Conservation (phyloP, 2,329 filamentous ascomycete genomes). For the Scedosporium apiospermum region DNA sequence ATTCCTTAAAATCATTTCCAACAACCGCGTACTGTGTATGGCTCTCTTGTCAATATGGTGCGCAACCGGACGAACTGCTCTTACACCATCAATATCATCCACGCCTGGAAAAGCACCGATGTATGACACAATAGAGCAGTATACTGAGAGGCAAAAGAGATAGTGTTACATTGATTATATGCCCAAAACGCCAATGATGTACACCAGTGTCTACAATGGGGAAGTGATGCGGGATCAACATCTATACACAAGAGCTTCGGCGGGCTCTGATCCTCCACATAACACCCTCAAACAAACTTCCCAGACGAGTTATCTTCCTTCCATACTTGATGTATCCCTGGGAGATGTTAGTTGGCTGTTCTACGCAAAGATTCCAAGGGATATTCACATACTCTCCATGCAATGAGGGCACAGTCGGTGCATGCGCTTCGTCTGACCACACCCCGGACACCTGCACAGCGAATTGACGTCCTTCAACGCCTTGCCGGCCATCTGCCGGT, state of each 20-base stretch:
- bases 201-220: constrained; percentile 4
- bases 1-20: too few relatives aligned
- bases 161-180: constrained; percentile 4
- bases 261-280: background rate
- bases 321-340: constrained; percentile 13
- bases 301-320: constrained; percentile 12
- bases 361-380: too few relatives aligned
- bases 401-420: constrained; percentile 86
- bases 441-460: constrained; percentile 82
- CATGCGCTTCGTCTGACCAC: constrained; percentile 77
- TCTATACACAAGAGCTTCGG: background rate
- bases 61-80: too few relatives aligned
- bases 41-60: too few relatives aligned
- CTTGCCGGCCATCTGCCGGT: constrained; percentile 92
- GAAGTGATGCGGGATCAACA: background rate
- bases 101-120: too few relatives aligned
- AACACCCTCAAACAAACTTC: constrained; percentile 7
- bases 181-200: constrained; percentile 8
- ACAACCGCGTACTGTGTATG: too few relatives aligned
- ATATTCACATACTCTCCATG: constrained; percentile 57
- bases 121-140: background rate
- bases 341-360: background rate
- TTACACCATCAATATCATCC: too few relatives aligned
- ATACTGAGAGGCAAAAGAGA: background rate
- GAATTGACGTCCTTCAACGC: constrained; percentile 82